Evolutionary conservation across 2,329 filamentous ascomycete genomes (phyloP), one percentile per base, ranked within the genome.

Genomic region (Xylariaceae sp.): DNA sequence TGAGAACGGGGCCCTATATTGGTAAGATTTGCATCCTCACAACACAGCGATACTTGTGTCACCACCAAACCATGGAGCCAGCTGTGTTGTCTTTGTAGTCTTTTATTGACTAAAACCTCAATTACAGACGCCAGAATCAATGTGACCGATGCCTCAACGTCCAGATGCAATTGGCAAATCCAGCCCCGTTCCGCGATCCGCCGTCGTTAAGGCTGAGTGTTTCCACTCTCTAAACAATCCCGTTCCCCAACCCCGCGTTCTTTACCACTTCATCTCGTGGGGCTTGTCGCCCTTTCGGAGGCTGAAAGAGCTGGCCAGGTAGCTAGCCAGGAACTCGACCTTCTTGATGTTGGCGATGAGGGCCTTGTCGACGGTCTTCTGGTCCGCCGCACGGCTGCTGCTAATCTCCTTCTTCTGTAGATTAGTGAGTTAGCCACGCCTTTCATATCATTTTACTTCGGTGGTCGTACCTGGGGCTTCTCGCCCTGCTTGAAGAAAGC

Each of bases 241-340:
- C 50, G 39, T 43, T 43, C 42, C 44, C 26, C 29, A 35, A 42
- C 22, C 34, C 37, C 31, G 19, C 30, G 38, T 48, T 37, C 47
- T 82, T 76, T 96, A 98, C 83, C 91, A 98, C 77, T 88, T 87
- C 93, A 98, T 97, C 84, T 95, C 88, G 79, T 98, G 93, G 76
- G 93, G 93, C 85, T 91, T 90, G 82, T 98, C 91, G 67, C 93
- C 93, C 81, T 90, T 96, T 78, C 91, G 87, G 74, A 98, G 85
- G 83, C 87, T 94, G 87, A 98, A 98, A 69, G 85, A 89, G 73
- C 85, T 88, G 68, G 81, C 81, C 63, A 98, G 88, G 83, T 98
- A 98, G 77, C 85, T 88, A 69, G 83, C 74, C 63, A 98, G 87
- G 74, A 91, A 78, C 61, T 89, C 86, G 73, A 95, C 89, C 85